Base-by-base conservation (phyloP, 2,329 filamentous ascomycete species). In the Aureobasidium uvarum region DNA sequence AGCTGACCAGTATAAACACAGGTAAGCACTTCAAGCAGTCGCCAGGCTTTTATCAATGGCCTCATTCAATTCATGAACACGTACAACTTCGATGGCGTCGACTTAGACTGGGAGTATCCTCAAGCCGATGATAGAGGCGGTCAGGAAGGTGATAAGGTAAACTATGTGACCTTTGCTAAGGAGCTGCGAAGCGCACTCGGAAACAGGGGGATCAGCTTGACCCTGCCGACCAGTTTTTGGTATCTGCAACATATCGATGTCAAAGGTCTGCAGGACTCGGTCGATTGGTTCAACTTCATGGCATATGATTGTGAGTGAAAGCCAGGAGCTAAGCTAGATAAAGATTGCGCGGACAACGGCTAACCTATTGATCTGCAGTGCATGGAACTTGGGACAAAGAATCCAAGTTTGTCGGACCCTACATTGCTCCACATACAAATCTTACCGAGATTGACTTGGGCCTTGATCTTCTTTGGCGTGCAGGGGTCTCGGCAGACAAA, bases 381-480 rank as follows among this genome's bases (percentile, higher is more conserved):
- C 78, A 82, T 66, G 80, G 81, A 0, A 64, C 71, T 0, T 81
- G 77, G 78, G 79, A 81, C 66, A 33, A 54, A 0, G 43, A 69
- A 0, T 73, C 68, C 60, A 39, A 65, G 51, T 51, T 62, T 11
- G 66, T 75, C 63, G 78, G 78, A 0, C 48, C 72, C 0, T 72
- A 71, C 18, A 68, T 77, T 66, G 73, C 23, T 68, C 54, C 72
- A 0, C 79, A 82, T 66, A 81, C 81, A 1, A 81, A 82, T 67
- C 66, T 83, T 0, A 80, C 79, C 1, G 79, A 83, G 69, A 82
- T 82, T 16, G 72, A 78, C 6, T 23, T 67, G 0, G 74, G 74
- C 0, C 64, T 81, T 0, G 75, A 81, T 5, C 76, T 83, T 0
- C 71, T 83, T 6, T 83, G 81, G 80, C 73, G 79, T 7, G 77